Base-by-base conservation (phyloP, 805 yeast species). In the Candida ipomoeae region DNA sequence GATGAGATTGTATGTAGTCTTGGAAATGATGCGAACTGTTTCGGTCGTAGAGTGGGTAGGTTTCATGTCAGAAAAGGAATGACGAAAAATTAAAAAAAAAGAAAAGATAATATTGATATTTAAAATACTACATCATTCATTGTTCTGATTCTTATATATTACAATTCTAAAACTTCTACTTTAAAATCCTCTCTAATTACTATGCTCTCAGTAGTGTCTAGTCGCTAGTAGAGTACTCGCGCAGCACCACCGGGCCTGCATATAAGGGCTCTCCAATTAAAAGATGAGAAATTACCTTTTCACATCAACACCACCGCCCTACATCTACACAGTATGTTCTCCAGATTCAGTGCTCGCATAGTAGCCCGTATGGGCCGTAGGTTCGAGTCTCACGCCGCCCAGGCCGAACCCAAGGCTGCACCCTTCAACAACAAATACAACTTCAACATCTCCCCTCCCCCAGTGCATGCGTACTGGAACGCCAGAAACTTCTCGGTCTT, bases 381-480 rank as follows among this genome's bases (percentile, higher is more conserved):
- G 56, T 62, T 65, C 51, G 69, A 69, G 57, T 62, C 61, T 6
- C 59, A 55, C 37, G 61, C 60, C 29, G 54, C 59, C 34, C 56
- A 59, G 13, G 34, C 60, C 8, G 53, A 55, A 26, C 48, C 55
- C 10, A 52, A 55, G 42, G 61, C 59, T 32, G 49, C 70, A n/a
- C 48, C 69, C n/a, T 73, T 73, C 66, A 69, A 61, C 61, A 73
- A 73, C 65, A 73, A 71, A 51, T 58, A 64, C 62, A 67, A 69
- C 60, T 73, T 73, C 63, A 67, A 73, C 62, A 66, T 64, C 52
- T 63, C 63, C 50, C 78, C 78, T 34, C 78, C 78, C 38, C 77
- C 71, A 46, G 73, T 70, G 46, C 78, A 73, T 56, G 69, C 67
- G 54, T 73, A 73, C 64, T 73, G 78, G 78, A 70, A 66, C 56